A percentile compares a stretch with the other conserved stretches of the same genome.
Evolutionary conservation across 495 filamentous ascomycete species (phyloP).

Genomic region (Hypoxylon crocopeplum): DNA sequence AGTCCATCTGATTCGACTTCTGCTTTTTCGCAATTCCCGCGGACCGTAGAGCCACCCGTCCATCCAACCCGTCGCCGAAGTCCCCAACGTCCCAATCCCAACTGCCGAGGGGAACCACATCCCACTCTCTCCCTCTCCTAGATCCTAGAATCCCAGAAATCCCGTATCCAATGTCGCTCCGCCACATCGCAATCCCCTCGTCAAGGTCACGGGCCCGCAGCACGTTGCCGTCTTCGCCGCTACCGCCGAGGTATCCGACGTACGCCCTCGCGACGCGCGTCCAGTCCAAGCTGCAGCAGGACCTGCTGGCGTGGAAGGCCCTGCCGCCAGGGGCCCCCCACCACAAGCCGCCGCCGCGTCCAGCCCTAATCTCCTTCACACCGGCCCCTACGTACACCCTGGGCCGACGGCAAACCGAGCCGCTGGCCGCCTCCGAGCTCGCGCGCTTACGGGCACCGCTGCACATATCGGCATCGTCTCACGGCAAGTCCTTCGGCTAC

Average conservation of each 20-base stretch:
- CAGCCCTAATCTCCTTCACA: constrained; percentile 82
- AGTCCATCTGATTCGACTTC: background rate
- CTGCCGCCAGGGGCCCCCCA: too few species aligned
- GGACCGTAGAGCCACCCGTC: too few species aligned
- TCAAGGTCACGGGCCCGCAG: constrained; percentile 43
- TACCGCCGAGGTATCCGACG: constrained; percentile 47
- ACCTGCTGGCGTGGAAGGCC: constrained; percentile 59
- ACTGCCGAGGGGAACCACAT: background rate
- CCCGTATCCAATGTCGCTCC: constrained; percentile 50
- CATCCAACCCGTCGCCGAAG: too few species aligned
- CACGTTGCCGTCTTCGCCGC: too few species aligned
- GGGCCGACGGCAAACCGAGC: constrained; percentile 78
- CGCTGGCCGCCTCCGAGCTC: constrained; percentile 54
- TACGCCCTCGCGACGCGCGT: constrained; percentile 49
- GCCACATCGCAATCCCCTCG: constrained; percentile 73
- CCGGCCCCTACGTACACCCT: constrained; percentile 88
- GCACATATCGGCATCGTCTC: constrained; percentile 48
- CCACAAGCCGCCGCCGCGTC: constrained; percentile 60
- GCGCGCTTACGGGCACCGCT: constrained; percentile 49
- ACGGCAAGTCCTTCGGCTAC: constrained; percentile 35
- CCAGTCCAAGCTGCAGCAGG: constrained; percentile 50
- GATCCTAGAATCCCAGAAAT: too few species aligned
- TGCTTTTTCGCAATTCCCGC: background rate
- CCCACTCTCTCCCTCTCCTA: too few species aligned
- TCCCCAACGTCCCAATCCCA: too few species aligned